Evolutionary conservation across 2,329 filamentous ascomycete genomes (phyloP).

Genomic region (Biscogniauxia marginata): DNA sequence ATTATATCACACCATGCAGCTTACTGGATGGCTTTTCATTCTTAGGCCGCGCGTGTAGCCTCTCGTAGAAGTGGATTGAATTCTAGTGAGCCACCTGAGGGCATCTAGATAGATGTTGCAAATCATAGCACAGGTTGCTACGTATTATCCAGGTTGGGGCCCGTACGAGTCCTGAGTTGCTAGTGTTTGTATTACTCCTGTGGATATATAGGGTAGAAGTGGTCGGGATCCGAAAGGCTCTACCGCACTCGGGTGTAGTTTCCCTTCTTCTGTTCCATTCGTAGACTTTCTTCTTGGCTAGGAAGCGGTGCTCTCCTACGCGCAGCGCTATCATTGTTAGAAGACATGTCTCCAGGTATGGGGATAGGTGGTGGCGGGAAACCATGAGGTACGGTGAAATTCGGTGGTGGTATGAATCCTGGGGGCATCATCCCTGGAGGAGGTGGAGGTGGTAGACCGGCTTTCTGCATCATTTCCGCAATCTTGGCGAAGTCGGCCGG

Average conservation of each 20-base stretch:
- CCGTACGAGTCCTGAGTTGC: neutral
- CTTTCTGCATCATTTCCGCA: conserved; percentile 64
- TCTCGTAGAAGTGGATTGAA: too few species aligned
- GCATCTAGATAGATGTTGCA: neutral
- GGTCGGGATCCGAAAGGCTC: conserved; percentile 1
- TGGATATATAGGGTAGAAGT: neutral
- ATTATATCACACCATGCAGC: too few species aligned
- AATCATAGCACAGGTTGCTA: neutral
- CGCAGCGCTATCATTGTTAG: conserved; percentile 22
- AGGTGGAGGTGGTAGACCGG: conserved; percentile 60
- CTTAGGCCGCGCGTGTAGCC: neutral
- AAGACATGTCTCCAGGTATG: conserved; percentile 15
- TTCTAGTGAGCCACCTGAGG: neutral
- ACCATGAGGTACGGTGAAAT: conserved; percentile 38
- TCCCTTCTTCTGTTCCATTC: conserved; percentile 69
- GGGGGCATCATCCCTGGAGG: conserved; percentile 50
- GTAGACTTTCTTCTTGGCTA: conserved; percentile 79
- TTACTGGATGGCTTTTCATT: neutral
- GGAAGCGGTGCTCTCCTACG: conserved; percentile 68
- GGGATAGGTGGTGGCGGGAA: conserved; percentile 32
- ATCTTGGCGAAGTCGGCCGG: conserved; percentile 61
- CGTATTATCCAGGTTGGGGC: neutral
- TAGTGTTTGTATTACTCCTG: neutral
- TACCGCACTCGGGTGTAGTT: conserved; percentile 57
- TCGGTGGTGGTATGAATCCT: conserved; percentile 46